Evolutionary conservation across 1,284 basidiomycete genomes (phyloP).

Genomic region (Ganoderma boninense): DNA sequence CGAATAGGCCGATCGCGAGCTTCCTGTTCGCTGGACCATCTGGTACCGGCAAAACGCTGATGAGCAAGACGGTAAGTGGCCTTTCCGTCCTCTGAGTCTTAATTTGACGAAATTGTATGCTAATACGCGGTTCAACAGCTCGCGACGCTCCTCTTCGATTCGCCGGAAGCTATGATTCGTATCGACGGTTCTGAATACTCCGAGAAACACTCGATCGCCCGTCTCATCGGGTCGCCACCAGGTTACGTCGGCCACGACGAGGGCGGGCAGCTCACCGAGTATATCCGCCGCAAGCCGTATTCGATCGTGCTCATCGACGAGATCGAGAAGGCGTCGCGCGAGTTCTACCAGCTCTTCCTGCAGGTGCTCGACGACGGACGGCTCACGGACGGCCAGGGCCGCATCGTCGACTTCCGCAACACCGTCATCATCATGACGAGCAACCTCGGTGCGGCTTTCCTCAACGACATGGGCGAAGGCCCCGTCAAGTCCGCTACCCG

Average conservation of each 20-base stretch:
- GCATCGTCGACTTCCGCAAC: constrained; percentile 82
- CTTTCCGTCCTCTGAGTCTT: background rate
- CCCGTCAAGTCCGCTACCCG: constrained; percentile 71
- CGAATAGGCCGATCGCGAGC: constrained; percentile 88
- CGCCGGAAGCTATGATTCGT: constrained; percentile 89
- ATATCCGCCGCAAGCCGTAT: constrained; percentile 89
- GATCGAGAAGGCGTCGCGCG: constrained; percentile 90
- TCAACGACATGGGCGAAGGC: constrained; percentile 83
- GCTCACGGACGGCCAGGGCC: constrained; percentile 89
- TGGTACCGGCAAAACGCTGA: constrained; percentile 88
- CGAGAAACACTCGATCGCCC: constrained; percentile 92
- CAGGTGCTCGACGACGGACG: constrained; percentile 97
- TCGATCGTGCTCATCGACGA: constrained; percentile 85
- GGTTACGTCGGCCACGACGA: constrained; percentile 94
- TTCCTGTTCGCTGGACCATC: constrained; percentile 96
- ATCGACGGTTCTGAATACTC: constrained; percentile 94
- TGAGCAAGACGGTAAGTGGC: constrained; percentile 85
- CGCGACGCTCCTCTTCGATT: constrained; percentile 89
- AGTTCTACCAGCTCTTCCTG: constrained; percentile 92
- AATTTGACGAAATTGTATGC: constrained; percentile 11
- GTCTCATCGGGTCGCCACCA: constrained; percentile 90
- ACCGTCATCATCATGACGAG: constrained; percentile 96
- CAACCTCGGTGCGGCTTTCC: constrained; percentile 84
- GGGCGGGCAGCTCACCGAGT: constrained; percentile 93
- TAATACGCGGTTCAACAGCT: constrained; percentile 57